Percentiles rank a stretch among this genome's conserved stretches.
Conservation (phyloP, 345 rosid species). For the Salix udensis region DNA sequence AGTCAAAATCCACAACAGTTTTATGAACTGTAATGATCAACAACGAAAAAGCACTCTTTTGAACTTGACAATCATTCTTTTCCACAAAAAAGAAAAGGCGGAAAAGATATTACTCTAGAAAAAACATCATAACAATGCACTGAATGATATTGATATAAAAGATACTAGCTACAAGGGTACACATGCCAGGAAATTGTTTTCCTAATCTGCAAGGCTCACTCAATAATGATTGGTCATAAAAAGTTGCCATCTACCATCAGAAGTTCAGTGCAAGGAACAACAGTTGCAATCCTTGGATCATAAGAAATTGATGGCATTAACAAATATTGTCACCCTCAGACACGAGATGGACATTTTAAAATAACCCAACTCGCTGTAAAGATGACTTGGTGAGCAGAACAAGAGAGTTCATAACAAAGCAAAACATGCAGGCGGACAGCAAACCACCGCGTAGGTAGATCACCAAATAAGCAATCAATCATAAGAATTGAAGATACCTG, state of each 20-base stretch:
- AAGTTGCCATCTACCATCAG: neutral
- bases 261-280: neutral
- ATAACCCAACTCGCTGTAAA: slow-evolving; percentile 40
- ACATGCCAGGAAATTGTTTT: neutral
- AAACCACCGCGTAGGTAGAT: neutral
- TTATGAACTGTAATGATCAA: neutral
- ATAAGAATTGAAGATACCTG: slow-evolving; percentile 34
- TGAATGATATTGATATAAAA: neutral
- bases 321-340: slow-evolving; percentile 48
- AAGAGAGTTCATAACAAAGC: neutral
- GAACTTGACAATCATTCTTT: neutral
- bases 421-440: neutral
- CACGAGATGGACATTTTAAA: slow-evolving; percentile 32
- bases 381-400: slow-evolving; percentile 24
- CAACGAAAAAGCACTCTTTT: neutral
- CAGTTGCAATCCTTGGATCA: slow-evolving; percentile 23
- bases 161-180: neutral
- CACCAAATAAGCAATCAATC: neutral
- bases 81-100: neutral
- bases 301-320: slow-evolving; percentile 7
- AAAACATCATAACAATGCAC: neutral
- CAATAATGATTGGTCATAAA: neutral
- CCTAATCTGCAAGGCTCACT: neutral
- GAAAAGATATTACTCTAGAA: neutral
- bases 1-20: neutral